Conservation (phyloP, 371 early-diverging fungal genomes). For the Batkoa obscura region DNA sequence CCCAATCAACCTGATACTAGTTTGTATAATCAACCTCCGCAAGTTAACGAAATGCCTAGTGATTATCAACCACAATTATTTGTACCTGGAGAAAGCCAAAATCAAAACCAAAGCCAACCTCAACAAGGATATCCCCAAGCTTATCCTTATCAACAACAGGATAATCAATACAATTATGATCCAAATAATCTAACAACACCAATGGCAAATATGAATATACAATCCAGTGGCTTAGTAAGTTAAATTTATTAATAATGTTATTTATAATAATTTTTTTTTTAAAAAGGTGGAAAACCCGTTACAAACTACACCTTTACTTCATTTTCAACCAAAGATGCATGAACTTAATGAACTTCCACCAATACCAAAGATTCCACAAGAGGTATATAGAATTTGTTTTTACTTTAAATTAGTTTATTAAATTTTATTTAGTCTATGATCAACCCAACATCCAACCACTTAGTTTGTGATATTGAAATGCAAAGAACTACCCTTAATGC, state of each 20-base stretch:
- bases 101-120: too few relatives aligned
- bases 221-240: neutral
- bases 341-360: slow-evolving; percentile 32
- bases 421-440: slow-evolving; percentile 27
- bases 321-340: slow-evolving; percentile 30
- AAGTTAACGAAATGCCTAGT: too few relatives aligned
- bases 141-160: slow-evolving; percentile 4
- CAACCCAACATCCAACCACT: slow-evolving; percentile 34
- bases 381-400: slow-evolving; percentile 14
- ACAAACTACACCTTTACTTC: slow-evolving; percentile 23
- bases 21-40: too few relatives aligned
- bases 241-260: neutral
- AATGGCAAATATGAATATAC: slow-evolving; percentile 1
- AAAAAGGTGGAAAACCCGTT: slow-evolving; percentile 10
- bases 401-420: neutral
- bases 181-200: neutral
- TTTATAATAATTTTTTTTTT: neutral
- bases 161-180: neutral
- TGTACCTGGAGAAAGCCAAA: too few relatives aligned
- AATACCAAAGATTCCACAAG: slow-evolving; percentile 31
- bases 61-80: too few relatives aligned
- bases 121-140: too few relatives aligned
- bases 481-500: slow-evolving; percentile 78
- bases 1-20: too few relatives aligned
- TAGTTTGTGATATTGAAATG: slow-evolving; percentile 54